Evolutionary conservation across 2,329 filamentous ascomycete genomes (phyloP), one percentile per base, ranked within the genome.

Genomic region (Fusarium sarcochroum): DNA sequence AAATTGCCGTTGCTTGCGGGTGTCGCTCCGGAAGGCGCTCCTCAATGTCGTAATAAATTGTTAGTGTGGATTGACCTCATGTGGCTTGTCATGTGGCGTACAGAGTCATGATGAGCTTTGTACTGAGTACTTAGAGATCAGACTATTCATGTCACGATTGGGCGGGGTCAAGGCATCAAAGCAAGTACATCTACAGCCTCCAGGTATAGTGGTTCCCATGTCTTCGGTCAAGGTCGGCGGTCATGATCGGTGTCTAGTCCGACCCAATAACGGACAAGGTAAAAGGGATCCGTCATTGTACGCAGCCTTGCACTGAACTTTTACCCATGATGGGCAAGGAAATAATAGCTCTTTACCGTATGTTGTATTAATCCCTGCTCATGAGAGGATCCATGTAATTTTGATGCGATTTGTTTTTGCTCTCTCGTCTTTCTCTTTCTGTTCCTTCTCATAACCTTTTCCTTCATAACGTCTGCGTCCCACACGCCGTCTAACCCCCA

Each of bases 211-310:
- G n/a, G 5, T 10, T 35, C 6, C 42, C 27, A 25, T 38, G 9
- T 30, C 23, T 42, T 69, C 66, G 66, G 66, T 32, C 42, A 38
- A 70, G 41, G 42, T 68, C 67, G 67, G 58, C 63, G 51, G 66
- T 34, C 53, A 58, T 63, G 63, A 53, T 70, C 67, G 67, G 67
- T 40, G 46, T 58, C 54, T 21, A 70, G 63, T 65, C 67, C 67
- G 67, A 55, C 25, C 67, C 63, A 70, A 65, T 70, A 25, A 49
- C 17, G 45, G 37, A 35, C 37, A 52, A 48, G 40, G 42, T 59
- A 65, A 64, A 40, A 40, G 11, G 37, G 37, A 40, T 40, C 20
- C 14, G 38, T 41, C 37, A 40, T 64, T 58, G 37, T 25, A 41
- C 27, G 15, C 27, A 35, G 47, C 23, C 30, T 48, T 49, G 42